phyloP scores from a whole-genome alignment of 805 yeast genomes.

The Ogataea allantospora region DNA sequence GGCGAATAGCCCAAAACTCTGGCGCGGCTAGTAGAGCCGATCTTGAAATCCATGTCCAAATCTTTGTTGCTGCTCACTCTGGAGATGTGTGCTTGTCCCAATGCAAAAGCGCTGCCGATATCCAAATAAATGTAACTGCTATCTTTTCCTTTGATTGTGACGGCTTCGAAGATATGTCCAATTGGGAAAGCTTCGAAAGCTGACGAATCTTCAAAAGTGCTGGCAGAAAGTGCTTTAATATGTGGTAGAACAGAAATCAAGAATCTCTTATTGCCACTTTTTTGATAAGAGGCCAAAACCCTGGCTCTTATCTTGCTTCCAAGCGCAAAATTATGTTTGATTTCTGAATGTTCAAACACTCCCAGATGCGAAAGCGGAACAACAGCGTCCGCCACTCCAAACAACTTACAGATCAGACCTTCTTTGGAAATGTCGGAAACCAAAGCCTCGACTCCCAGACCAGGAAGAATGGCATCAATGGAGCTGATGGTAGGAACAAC shows the following conservation, averaged over 20 bases:
- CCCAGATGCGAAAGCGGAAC: slow-evolving; percentile 66
- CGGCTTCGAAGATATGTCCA: slow-evolving; percentile 67
- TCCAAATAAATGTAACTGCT: slow-evolving; percentile 54
- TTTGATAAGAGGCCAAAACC: slow-evolving; percentile 54
- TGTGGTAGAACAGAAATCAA: slow-evolving; percentile 64
- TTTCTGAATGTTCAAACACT: slow-evolving; percentile 39
- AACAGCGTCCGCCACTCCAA: slow-evolving; percentile 74
- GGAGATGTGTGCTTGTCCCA: slow-evolving; percentile 80
- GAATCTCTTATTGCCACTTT: slow-evolving; percentile 53
- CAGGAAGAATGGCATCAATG: slow-evolving; percentile 82
- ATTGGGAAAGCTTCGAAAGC: slow-evolving; percentile 68
- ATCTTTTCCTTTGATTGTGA: slow-evolving; percentile 60
- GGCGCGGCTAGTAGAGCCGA: slow-evolving; percentile 70
- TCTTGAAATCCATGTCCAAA: slow-evolving; percentile 47
- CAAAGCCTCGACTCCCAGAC: slow-evolving; percentile 72
- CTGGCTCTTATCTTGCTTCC: slow-evolving; percentile 72
- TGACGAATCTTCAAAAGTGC: slow-evolving; percentile 28
- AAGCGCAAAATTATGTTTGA: slow-evolving; percentile 62
- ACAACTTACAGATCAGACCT: slow-evolving; percentile 72
- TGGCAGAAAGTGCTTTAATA: slow-evolving; percentile 37
- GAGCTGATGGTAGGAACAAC: slow-evolving; percentile 60
- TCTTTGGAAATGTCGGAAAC: slow-evolving; percentile 54
- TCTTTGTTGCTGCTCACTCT: slow-evolving; percentile 52
- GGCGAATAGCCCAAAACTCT: slow-evolving; percentile 71
- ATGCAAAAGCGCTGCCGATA: slow-evolving; percentile 48